Evolutionary conservation across 768 basidiomycete genomes (phyloP).

Genomic region (Strobilomyces echinocephalus): DNA sequence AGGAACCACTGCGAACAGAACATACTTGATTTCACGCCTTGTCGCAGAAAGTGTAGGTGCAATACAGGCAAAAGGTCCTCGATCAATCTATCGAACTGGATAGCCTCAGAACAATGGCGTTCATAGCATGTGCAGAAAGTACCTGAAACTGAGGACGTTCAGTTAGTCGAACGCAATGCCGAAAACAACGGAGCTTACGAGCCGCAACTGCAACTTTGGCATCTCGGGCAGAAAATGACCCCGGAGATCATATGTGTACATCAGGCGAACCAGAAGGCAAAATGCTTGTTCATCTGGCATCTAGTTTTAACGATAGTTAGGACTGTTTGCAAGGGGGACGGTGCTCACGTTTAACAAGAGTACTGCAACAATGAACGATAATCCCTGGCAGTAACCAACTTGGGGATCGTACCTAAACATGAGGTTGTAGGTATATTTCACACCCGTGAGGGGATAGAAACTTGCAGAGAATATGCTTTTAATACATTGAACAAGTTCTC

Average conservation of each 20-base stretch:
- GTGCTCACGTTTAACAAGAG: slow-evolving; percentile 78
- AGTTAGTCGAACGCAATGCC: background rate
- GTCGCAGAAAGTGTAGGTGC: slow-evolving; percentile 88
- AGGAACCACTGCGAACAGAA: slow-evolving; percentile 99
- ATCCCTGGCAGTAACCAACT: slow-evolving; percentile 96
- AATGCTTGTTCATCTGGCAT: slow-evolving; percentile 99
- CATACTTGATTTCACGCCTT: slow-evolving; percentile 97
- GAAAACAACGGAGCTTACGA: slow-evolving; percentile 45
- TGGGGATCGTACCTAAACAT: slow-evolving; percentile 72
- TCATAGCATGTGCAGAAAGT: slow-evolving; percentile 14
- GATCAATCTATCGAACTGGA: slow-evolving; percentile 85
- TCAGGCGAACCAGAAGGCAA: slow-evolving; percentile 87
- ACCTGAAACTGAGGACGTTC: slow-evolving; percentile 53
- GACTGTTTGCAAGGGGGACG: background rate
- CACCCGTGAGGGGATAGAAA: slow-evolving; percentile 4
- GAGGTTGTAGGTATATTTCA: slow-evolving; percentile 4
- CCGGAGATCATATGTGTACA: slow-evolving; percentile 94
- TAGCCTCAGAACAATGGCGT: slow-evolving; percentile 14
- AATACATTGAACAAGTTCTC: slow-evolving; percentile 97
- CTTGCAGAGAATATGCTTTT: slow-evolving; percentile 93
- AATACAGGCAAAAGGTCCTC: slow-evolving; percentile 92
- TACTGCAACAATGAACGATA: slow-evolving; percentile 95
- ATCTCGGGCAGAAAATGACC: slow-evolving; percentile 99
- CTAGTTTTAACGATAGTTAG: slow-evolving; percentile 36
- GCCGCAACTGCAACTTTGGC: slow-evolving; percentile 91